These are phyloP conservation scores for Quercus wislizeni DNA, from an alignment of 306 rosid species.

Conservation along the genomic window DNA sequence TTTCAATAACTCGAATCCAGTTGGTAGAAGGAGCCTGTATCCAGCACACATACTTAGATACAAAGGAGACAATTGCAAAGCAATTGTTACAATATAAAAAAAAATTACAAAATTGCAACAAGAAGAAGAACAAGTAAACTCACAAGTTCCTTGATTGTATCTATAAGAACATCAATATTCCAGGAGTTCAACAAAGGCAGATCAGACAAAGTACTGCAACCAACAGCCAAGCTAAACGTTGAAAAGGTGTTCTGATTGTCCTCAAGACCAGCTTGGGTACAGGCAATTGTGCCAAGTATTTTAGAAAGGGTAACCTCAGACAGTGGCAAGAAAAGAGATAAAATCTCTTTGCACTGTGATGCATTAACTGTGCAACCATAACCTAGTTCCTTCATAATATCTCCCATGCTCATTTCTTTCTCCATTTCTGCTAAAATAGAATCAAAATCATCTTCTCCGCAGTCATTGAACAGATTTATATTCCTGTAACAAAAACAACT, in stretches of 20 bases:
- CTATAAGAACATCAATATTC: conserved; percentile 91
- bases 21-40: conserved; percentile 82
- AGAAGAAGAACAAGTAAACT: conserved; percentile 23
- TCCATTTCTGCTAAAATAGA: conserved; percentile 94
- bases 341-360: conserved; percentile 80
- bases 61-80: conserved; percentile 1
- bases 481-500: conserved; percentile 44
- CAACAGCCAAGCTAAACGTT: conserved; percentile 72
- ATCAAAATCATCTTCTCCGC: conserved; percentile 80
- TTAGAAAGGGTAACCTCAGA: conserved; percentile 71
- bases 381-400: conserved; percentile 93
- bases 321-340: conserved; percentile 88
- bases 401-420: conserved; percentile 96
- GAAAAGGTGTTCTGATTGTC: conserved; percentile 69
- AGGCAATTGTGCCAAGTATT: conserved; percentile 80
- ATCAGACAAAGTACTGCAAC: conserved; percentile 59
- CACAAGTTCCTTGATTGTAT: conserved; percentile 78
- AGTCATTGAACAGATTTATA: conserved; percentile 57
- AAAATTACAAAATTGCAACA: conserved; percentile 3
- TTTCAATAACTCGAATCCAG: conserved; percentile 79
- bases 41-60: conserved; percentile 23
- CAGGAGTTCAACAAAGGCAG: conserved; percentile 70
- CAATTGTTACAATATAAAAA: conserved; percentile 5
- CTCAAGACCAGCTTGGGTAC: conserved; percentile 76
- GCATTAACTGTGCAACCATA: conserved; percentile 89